A percentile compares a stretch with the other conserved stretches of the same genome.
Evolutionary conservation across 2,329 filamentous ascomycete species (phyloP).

Genomic region (Chaetomiaceae sp.): DNA sequence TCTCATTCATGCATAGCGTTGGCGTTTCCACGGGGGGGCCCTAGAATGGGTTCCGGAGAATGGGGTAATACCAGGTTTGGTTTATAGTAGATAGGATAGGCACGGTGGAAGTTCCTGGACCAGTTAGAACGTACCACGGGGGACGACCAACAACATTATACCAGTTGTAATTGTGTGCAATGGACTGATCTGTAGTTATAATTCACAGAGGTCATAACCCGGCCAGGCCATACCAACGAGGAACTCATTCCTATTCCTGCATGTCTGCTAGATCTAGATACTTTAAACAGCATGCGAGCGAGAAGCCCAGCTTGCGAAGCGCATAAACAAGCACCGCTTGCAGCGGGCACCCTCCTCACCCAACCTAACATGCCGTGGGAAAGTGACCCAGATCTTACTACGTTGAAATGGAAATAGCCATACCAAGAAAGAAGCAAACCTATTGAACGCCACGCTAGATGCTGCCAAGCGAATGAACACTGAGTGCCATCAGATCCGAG

Average conservation of each 20-base stretch:
- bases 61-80: not conserved
- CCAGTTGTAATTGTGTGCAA: too few relatives aligned
- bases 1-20: conserved; percentile 29
- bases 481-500: not conserved
- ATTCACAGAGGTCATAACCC: not conserved
- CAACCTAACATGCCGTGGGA: not conserved
- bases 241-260: not conserved
- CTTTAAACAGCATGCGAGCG: not conserved
- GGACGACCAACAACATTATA: too few relatives aligned
- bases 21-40: conserved; percentile 27
- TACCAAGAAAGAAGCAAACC: conserved; percentile 18
- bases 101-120: too few relatives aligned
- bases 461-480: conserved; percentile 18
- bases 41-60: not conserved
- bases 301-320: not conserved
- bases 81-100: too few relatives aligned
- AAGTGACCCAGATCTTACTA: not conserved
- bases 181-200: too few relatives aligned
- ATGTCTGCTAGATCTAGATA: conserved; percentile 2
- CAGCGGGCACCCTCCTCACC: not conserved
- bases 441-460: conserved; percentile 25
- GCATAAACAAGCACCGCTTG: not conserved
- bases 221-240: too few relatives aligned
- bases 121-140: too few relatives aligned
- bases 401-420: conserved; percentile 6